Evolutionary conservation across 805 yeast genomes (phyloP), one percentile per base, ranked within the genome.

Genomic region (Zygoascus ofunaensis): DNA sequence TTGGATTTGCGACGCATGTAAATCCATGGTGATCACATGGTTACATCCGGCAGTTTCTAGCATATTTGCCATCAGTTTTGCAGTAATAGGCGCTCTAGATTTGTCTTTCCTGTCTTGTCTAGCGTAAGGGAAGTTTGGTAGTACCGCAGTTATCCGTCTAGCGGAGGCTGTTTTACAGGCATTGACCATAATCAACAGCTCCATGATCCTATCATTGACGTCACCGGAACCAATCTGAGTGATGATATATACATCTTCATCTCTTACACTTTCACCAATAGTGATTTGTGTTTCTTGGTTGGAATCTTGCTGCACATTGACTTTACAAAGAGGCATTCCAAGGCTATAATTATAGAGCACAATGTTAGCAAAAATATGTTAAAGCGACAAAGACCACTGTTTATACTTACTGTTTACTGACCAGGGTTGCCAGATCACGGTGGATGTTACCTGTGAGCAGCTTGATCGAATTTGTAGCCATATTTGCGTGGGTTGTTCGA

Each of bases 81-180:
- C 98, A 4, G 97, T 87, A 48, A 92, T 89, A 30, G 97, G 96
- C 5, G 97, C 97, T 56, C 98, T 74, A 44, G 90, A 79, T 64
- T 92, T 90, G 63, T 92, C 98, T 63, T 92, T 92, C 63, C 92
- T 80, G 65, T 92, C 98, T 65, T 92, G 98, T 63, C 98, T 79
- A 2, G 98, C 98, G 60, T 92, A 92, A 18, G 97, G 96, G 69
- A 90, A 92, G 65, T 83, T 87, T 36, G 98, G 98, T 50, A 92
- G 76, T 44, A 92, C 94, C 0, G 95, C 97, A 0, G 97, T 89
- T 59, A 92, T 83, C 49, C 94, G 74, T 59, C 98, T 76, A 2
- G 97, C 97, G 26, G 95, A 83, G 3, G 98, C 98, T 15, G 90
- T 78, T 57, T 83, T 84, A 66, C 96, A 87, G 15, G 98, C 97